phyloP scores from a whole-genome alignment of 148 eudicot species.

The Camellia sinensis region DNA sequence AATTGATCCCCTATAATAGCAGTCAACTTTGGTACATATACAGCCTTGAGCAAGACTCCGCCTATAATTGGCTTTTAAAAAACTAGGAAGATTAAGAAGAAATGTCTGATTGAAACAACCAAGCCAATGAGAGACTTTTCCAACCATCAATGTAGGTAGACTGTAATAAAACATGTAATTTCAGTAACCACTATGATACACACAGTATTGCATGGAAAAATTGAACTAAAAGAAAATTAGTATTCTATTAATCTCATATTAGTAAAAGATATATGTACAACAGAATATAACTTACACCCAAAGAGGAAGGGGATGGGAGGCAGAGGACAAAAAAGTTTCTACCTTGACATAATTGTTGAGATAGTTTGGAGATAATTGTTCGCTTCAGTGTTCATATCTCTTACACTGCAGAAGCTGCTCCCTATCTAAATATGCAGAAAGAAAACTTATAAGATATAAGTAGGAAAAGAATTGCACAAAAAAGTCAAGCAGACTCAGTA shows the following conservation, averaged over 20 bases:
- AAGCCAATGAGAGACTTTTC: not conserved
- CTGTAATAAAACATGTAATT: not conserved
- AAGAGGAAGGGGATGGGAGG: not conserved
- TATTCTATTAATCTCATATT: not conserved
- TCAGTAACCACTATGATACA: not conserved
- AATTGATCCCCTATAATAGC: not conserved
- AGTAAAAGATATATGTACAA: not conserved
- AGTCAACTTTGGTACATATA: not conserved
- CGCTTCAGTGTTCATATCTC: constrained; percentile 38
- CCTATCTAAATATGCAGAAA: constrained; percentile 39
- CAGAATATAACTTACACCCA: not conserved
- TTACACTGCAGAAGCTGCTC: constrained; percentile 39
- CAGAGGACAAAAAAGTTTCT: constrained; percentile 3
- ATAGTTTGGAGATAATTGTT: constrained; percentile 39
- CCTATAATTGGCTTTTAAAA: not conserved
- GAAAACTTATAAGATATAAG: constrained; percentile 5
- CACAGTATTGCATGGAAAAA: not conserved
- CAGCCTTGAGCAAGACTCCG: constrained; percentile 5
- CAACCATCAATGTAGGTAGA: not conserved
- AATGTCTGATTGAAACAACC: constrained; percentile 3
- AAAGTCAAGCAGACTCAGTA: constrained; percentile 1
- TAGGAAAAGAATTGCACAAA: not conserved
- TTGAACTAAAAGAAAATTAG: not conserved
- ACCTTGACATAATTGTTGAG: constrained; percentile 63
- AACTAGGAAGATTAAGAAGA: not conserved